phyloP scores from a whole-genome alignment of 2,329 filamentous ascomycete genomes.

The Colletotrichum liaoningense region DNA sequence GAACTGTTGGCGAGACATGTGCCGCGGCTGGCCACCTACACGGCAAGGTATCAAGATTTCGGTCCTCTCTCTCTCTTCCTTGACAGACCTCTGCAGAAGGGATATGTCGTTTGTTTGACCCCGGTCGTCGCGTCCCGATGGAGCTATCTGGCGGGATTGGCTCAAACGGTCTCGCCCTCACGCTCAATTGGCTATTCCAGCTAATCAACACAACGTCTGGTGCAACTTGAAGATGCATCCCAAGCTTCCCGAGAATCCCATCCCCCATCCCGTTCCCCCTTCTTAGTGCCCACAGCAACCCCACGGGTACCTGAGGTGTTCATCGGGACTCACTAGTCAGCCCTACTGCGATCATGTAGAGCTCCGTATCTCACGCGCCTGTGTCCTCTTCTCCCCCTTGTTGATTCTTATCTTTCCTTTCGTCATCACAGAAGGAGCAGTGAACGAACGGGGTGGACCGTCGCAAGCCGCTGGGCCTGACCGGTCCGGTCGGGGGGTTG shows the following conservation, averaged over 20 bases:
- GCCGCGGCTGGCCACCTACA: neutral
- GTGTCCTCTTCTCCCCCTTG: neutral
- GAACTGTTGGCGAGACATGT: conserved; percentile 22
- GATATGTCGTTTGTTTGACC: neutral
- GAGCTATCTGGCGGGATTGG: conserved; percentile 19
- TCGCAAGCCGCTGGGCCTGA: neutral
- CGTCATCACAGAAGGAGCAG: neutral
- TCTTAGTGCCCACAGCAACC: conserved; percentile 29
- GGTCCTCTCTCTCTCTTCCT: no score
- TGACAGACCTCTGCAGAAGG: neutral
- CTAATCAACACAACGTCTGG: neutral
- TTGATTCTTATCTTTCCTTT: neutral
- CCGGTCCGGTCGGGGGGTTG: neutral
- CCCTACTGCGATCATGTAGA: conserved; percentile 35
- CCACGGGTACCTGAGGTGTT: conserved; percentile 33
- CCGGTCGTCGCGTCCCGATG: neutral
- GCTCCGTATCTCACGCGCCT: conserved; percentile 17
- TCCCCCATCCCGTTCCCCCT: neutral
- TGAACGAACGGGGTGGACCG: neutral
- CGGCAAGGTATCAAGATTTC: conserved; percentile 12
- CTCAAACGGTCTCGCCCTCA: conserved; percentile 10
- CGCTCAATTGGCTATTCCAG: conserved; percentile 14
- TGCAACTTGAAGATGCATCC: conserved; percentile 30
- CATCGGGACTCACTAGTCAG: conserved; percentile 31
- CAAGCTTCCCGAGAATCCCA: neutral